Evolutionary conservation across 2,329 filamentous ascomycete species (phyloP), one percentile per base, ranked within the genome.

Genomic region (Arthrobotrys iridis): DNA sequence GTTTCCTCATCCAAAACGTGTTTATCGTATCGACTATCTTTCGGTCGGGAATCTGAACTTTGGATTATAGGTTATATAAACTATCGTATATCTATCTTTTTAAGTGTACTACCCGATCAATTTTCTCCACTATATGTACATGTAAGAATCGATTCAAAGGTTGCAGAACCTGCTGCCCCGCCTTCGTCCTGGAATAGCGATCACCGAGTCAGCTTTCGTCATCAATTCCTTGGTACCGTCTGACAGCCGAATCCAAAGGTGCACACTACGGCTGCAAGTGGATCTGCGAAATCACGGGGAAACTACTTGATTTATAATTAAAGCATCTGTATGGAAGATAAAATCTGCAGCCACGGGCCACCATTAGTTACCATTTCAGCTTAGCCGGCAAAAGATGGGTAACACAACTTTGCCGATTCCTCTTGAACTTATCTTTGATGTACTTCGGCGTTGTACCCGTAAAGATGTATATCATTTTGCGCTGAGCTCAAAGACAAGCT

Each of bases 151-250:
- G 50, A 55, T 55, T 7, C 18, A n/a, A 22, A 24, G 18, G 28
- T 20, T 22, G 18, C n/a, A n/a, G 50, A 37, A 55, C 50, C 18
- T 35, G 45, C 45, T 35, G 57, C 24, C 65, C 35, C 22, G 28
- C 52, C 15, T 62, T 43, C 33, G 24, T 45, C 15, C 13, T 7
- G 6, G n/a, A 35, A 20, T 3, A 22, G 11, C 3, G 48, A 50
- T 60, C 52, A 26, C 55, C 15, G 18, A 18, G 65, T 70, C 65
- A 70, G 65, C 55, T 70, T 46, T 48, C 65, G 65, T 70, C 65
- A 70, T 70, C 41, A 11, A 35, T 55, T 58, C 24, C 45, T 55
- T 55, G 46, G 50, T 55, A 35, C 28, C 7, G 26, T 28, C 45
- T 41, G 28, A 37, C 37, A 24, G 11, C 8, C 18, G 11, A 33